Percentiles rank a stretch among this genome's conserved stretches.
phyloP scores from a whole-genome alignment of 2,329 filamentous ascomycete genomes.

The Aspergillus ochraceoroseus region DNA sequence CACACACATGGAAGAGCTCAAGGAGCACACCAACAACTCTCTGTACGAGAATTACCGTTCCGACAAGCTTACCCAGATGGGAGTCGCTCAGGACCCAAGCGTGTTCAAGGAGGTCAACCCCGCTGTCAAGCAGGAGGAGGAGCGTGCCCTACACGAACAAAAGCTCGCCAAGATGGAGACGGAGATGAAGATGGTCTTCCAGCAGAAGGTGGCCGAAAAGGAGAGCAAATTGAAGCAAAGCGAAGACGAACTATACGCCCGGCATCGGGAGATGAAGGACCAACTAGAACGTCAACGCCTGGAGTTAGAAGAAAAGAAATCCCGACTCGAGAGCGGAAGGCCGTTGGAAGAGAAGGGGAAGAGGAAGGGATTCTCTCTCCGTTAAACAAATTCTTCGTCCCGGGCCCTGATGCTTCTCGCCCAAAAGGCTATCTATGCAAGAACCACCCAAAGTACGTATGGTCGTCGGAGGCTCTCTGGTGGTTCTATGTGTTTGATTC shows the following conservation, averaged over 20 bases:
- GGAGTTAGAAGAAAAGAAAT: slow-evolving; percentile 98
- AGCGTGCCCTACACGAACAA: slow-evolving; percentile 95
- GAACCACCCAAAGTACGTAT: slow-evolving; percentile 21
- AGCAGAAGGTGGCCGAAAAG: slow-evolving; percentile 99
- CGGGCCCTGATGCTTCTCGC: slow-evolving; percentile 14
- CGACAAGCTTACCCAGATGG: slow-evolving; percentile 98
- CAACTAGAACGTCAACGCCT: slow-evolving; percentile 90
- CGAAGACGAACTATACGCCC: slow-evolving; percentile 96
- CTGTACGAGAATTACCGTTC: slow-evolving; percentile 99
- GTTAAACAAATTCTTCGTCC: slow-evolving; percentile 53
- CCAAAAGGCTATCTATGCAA: slow-evolving; percentile 15
- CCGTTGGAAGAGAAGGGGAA: slow-evolving; percentile 97
- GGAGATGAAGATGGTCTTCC: slow-evolving; percentile 99
- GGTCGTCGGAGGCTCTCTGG: slow-evolving; percentile 21
- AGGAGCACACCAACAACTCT: slow-evolving; percentile 99
- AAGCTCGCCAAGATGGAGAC: slow-evolving; percentile 99
- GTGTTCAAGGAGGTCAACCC: slow-evolving; percentile 99
- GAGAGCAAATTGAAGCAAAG: slow-evolving; percentile 99
- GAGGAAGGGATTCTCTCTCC: slow-evolving; percentile 98
- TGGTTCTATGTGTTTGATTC: slow-evolving; percentile 24
- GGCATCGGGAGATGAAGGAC: slow-evolving; percentile 99
- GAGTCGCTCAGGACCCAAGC: slow-evolving; percentile 94
- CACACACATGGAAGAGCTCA: slow-evolving; percentile 99
- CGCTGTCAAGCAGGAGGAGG: slow-evolving; percentile 99
- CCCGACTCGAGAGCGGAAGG: slow-evolving; percentile 86